phyloP scores from a whole-genome alignment of 2,329 filamentous ascomycete genomes.

The Aureobasidium sp. region DNA sequence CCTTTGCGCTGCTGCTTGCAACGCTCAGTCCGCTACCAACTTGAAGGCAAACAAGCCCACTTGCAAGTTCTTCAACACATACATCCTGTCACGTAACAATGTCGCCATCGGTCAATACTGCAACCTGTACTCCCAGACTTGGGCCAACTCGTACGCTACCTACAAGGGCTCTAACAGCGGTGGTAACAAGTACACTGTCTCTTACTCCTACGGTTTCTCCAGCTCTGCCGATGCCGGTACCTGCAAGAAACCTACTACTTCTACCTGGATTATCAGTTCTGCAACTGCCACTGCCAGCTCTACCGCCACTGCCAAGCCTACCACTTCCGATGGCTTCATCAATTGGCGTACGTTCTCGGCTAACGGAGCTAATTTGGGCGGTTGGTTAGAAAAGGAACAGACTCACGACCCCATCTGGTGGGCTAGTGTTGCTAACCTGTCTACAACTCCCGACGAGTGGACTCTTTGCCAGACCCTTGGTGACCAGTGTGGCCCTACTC shows the following conservation, averaged over 20 bases:
- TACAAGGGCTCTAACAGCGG: conserved; percentile 26
- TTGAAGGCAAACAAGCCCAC: conserved; percentile 22
- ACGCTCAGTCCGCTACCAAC: conserved; percentile 26
- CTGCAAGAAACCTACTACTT: conserved; percentile 20
- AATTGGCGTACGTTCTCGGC: conserved; percentile 29
- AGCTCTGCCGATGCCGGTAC: conserved; percentile 24
- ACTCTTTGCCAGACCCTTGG: conserved; percentile 36
- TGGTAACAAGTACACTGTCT: conserved; percentile 24
- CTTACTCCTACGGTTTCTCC: conserved; percentile 25
- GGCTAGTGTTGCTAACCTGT: conserved; percentile 14
- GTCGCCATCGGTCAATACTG: conserved; percentile 33
- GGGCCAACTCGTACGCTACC: conserved; percentile 27
- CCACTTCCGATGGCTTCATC: conserved; percentile 23
- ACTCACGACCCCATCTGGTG: conserved; percentile 16
- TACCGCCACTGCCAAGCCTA: conserved; percentile 8
- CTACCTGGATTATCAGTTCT: conserved; percentile 18
- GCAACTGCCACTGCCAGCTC: conserved; percentile 13
- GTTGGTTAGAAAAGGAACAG: conserved; percentile 38
- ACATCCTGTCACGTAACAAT: conserved; percentile 24
- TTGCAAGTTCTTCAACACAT: conserved; percentile 29
- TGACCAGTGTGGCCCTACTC: conserved; percentile 30
- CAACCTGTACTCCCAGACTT: conserved; percentile 28
- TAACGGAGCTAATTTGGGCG: conserved; percentile 34
- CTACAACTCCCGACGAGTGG: conserved; percentile 38
- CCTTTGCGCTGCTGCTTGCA: conserved; percentile 34